phyloP scores from a whole-genome alignment of 2,329 filamentous ascomycete species.

The Hymenoscyphus linearis region DNA sequence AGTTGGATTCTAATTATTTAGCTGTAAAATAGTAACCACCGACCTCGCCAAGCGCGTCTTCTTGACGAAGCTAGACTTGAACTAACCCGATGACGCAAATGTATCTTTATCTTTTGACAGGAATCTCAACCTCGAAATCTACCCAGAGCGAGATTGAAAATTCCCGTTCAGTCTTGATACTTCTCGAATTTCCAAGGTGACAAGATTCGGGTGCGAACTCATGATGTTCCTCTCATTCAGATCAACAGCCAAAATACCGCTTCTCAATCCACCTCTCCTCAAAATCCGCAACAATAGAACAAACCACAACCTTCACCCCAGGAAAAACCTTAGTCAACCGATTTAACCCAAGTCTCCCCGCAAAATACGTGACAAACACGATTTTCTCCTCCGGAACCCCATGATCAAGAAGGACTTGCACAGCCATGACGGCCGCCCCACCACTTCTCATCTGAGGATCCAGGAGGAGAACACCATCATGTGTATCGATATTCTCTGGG shows the following conservation, averaged over 20 bases:
- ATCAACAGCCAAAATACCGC: conserved; percentile 81
- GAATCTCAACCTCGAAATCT: neutral
- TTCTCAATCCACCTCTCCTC: conserved; percentile 88
- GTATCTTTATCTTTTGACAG: neutral
- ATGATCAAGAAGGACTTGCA: conserved; percentile 91
- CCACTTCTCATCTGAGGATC: conserved; percentile 95
- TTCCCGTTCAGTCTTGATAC: neutral
- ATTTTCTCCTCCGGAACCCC: conserved; percentile 80
- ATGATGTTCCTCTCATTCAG: neutral
- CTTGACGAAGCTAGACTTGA: neutral
- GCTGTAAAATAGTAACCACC: neutral
- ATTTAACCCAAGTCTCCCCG: conserved; percentile 77
- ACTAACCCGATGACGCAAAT: neutral
- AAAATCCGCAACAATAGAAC: conserved; percentile 72
- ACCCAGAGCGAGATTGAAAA: neutral
- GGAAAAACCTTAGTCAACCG: conserved; percentile 86
- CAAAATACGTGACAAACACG: conserved; percentile 88
- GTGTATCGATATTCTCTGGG: conserved; percentile 63
- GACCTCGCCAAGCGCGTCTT: neutral
- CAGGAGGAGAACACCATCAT: conserved; percentile 78
- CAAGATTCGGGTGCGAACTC: neutral
- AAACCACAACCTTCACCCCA: conserved; percentile 78
- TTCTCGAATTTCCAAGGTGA: neutral
- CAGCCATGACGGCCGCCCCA: conserved; percentile 83
- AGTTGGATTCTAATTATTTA: neutral